Conservation (phyloP, 805 yeast species). For the Ogataea sp. region DNA sequence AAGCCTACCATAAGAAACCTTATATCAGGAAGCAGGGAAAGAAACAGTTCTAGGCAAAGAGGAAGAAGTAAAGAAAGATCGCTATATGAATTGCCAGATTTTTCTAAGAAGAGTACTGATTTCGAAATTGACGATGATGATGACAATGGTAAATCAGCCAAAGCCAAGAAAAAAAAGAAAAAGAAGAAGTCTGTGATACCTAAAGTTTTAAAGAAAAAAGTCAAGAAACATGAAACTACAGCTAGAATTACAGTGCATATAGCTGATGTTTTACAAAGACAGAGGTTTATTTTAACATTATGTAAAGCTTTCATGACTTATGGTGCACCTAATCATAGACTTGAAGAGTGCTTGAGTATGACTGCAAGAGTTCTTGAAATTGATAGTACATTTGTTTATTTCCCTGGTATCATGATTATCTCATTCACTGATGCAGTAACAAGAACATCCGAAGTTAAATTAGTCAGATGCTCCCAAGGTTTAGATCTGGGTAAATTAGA, state of each 20-base stretch:
- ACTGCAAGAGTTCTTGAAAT: slow-evolving; percentile 88
- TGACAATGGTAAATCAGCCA: neutral
- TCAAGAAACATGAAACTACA: slow-evolving; percentile 28
- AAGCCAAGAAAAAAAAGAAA: no score
- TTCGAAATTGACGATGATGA: slow-evolving; percentile 13
- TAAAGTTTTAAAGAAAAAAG: slow-evolving; percentile 17
- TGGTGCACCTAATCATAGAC: slow-evolving; percentile 94
- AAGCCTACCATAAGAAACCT: neutral
- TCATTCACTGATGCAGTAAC: slow-evolving; percentile 93
- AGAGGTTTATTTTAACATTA: slow-evolving; percentile 73
- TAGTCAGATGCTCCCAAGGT: slow-evolving; percentile 87
- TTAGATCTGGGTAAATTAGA: slow-evolving; percentile 73
- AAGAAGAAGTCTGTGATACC: slow-evolving; percentile 11
- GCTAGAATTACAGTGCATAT: slow-evolving; percentile 90
- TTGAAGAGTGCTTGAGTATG: slow-evolving; percentile 90
- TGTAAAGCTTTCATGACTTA: slow-evolving; percentile 87
- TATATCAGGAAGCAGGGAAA: neutral
- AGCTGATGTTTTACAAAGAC: slow-evolving; percentile 81
- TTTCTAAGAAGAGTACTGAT: slow-evolving; percentile 35
- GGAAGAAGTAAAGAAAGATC: slow-evolving; percentile 1
- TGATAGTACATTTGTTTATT: slow-evolving; percentile 85
- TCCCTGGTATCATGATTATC: slow-evolving; percentile 93
- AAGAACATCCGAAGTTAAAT: slow-evolving; percentile 88
- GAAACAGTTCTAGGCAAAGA: neutral
- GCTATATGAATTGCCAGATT: slow-evolving; percentile 26